Conservation (phyloP, 257 asterid genomes). For the Eustoma russellianum region DNA sequence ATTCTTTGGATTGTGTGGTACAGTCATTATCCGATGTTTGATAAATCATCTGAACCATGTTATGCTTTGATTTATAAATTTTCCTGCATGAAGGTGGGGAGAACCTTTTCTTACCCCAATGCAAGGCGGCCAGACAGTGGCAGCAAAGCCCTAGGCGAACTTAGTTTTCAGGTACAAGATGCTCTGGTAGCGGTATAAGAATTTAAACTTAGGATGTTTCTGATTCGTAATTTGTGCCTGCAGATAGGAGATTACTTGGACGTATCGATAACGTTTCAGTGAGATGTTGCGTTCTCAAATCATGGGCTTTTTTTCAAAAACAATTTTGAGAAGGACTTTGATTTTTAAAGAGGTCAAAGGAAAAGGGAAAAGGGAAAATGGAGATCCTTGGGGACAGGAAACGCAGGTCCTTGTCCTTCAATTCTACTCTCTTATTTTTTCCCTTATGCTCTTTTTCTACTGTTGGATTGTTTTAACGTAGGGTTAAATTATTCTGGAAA, state of each 20-base stretch:
- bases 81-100: conserved; percentile 53
- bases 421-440: too few relatives aligned
- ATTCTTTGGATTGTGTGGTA: not conserved
- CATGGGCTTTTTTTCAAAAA: too few relatives aligned
- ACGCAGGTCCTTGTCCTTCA: too few relatives aligned
- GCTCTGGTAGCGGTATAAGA: not conserved
- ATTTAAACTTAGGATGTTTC: conserved; percentile 7
- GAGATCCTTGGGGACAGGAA: too few relatives aligned
- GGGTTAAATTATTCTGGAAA: too few relatives aligned
- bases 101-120: conserved; percentile 61
- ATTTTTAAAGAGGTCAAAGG: too few relatives aligned
- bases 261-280: conserved; percentile 64
- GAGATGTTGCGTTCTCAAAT: not conserved
- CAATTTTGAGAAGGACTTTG: too few relatives aligned
- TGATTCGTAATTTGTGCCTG: conserved; percentile 5
- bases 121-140: conserved; percentile 77
- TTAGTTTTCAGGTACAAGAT: conserved; percentile 63
- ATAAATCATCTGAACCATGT: not conserved
- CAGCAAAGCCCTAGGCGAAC: conserved; percentile 68
- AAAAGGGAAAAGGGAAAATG: too few relatives aligned
- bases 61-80: conserved; percentile 12
- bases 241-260: conserved; percentile 97
- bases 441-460: too few relatives aligned
- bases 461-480: too few relatives aligned
- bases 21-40: too few relatives aligned